Evolutionary conservation across 179 eudicot species (phyloP), one percentile per base, ranked within the genome.

Genomic region (Pouteria campechiana): DNA sequence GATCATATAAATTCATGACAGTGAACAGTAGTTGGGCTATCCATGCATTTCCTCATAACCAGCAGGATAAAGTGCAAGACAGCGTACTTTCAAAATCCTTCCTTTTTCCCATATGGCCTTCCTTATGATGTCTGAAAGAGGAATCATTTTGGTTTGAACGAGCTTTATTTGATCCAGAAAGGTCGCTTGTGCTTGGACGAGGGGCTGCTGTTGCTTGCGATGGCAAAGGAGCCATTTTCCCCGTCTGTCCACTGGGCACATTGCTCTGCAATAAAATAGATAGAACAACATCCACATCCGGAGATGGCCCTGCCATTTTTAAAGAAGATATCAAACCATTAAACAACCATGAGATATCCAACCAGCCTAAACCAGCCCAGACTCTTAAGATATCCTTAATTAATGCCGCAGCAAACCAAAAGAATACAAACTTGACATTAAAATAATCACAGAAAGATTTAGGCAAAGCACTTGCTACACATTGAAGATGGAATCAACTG

Each of bases 211-310:
- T 76, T 44, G 42, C 27, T 44, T 63, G 81, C 4, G 33, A 27
- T 16, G 57, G 40, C 17, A 78, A 34, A 4, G 52, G 17, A 3
- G 6, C 58, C 3, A 57, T 46, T 61, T 74, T 85, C 25, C 59
- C 63, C 45, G 55, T 37, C 33, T 76, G 82, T 28, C 37, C 65
- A 19, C 60, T 28, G 10, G 74, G 57, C 46, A 78, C 67, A 58
- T 72, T 92, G 73, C 96, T 82, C 74, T 87, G 99, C 61, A 92
- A 57, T 44, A 87, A 92, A 49, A 87, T 64, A 37, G 92, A 82
- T 48, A 92, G 38, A 28, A 92, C 96, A 69, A 82, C 77, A 78
- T 92, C 95, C 32, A 78, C 79, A 54, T 87, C 94, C 9, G 99
- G 96, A 3, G 68, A 62, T 27, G 96, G 99, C 60, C 99, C 99